Evolutionary conservation across 2,329 filamentous ascomycete species (phyloP), one percentile per base, ranked within the genome.

Genomic region (Cladosporium sp.): DNA sequence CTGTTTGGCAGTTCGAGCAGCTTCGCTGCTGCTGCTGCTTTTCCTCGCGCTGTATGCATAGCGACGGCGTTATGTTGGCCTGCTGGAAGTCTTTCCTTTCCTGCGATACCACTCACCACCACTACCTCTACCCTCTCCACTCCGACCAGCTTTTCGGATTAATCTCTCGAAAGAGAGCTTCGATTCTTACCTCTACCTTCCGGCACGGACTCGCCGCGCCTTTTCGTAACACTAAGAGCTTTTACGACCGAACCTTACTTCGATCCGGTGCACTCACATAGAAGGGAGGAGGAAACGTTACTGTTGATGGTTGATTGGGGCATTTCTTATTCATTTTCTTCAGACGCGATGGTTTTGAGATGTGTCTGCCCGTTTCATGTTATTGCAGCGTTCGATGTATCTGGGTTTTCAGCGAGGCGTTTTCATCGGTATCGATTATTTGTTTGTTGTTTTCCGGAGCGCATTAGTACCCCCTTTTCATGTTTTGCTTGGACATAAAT

Each of bases 261-360:
- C 8, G 28, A 25, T 47, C 42, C n/a, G 8, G 22, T 12, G 13
- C n/a, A 19, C 17, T 15, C 42, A 32, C 15, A 47, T 28, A 28
- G 42, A 28, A 28, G 42, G 24, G 9, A 28, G 42, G 24, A 13
- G 13, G 15, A 40, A 40, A 20, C 6, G 37, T 15, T 48, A 42
- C 39, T 39, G 20, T 32, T 36, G 25, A n/a, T 56, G 17, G 56
- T 52, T 48, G 57, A 52, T 52, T 56, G 52, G 47, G 50, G 47
- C 59, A 54, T 37, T 34, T 48, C 13, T 24, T 3, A 32, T 34
- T 25, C 17, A 5, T 32, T 47, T n/a, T 34, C 22, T 47, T 48
- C 10, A 34, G 9, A 28, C 12, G 3, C 15, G 50, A 19, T 36
- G 50, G 20, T 51, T 39, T 24, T 20, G 32, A 25, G n/a, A 42